Base-by-base conservation (phyloP, 139 green algal species). In the Chlamydomonas applanata region DNA sequence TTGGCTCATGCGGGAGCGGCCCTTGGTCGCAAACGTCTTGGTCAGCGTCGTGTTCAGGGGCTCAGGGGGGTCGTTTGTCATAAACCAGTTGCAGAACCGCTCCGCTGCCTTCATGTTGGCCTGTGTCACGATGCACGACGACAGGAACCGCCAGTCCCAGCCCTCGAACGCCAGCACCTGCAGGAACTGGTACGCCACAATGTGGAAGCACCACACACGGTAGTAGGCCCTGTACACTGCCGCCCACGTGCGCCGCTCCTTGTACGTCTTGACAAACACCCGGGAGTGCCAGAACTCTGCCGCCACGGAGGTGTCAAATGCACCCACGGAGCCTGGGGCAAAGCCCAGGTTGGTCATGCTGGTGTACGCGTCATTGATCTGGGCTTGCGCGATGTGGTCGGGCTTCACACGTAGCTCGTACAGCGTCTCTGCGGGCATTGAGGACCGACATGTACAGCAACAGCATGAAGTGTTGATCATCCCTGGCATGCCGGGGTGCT, bases 221-320 rank as follows among this genome's bases (percentile, higher is more conserved):
- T 77, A 89, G 60, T 83, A 87, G 52, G 76, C 74, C 27, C 83
- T 75, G 77, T 82, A 89, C n/a, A 85, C 54, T n/a, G 79, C 77
- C 16, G 75, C 40, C 77, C 65, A 80, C 27, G 77, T 79, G 61
- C 83, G 77, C 2, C 83, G 73, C 79, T 89, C 83, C 14, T 77
- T 72, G 74, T 82, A 89, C 7, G 83, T 89, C 78, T 89, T 89
- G 19, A 84, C 76, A 72, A 89, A 89, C 63, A 79, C 73, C 46
- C 75, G 75, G 32, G 52, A 75, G 56, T 78, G 75, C 80, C 80
- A 89, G 53, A 78, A 89, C 60, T 86, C 79, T 13, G 69, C 54
- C 0, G 83, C 83, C 44, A 81, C 76, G 67, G 71, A 59, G 27
- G 75, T 70, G 62, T 86, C 80, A 44, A 80, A 86, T 0, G 2